A percentile compares a stretch with the other conserved stretches of the same genome.
phyloP scores from a whole-genome alignment of 805 yeast genomes.

The Metschnikowia koreensis region DNA sequence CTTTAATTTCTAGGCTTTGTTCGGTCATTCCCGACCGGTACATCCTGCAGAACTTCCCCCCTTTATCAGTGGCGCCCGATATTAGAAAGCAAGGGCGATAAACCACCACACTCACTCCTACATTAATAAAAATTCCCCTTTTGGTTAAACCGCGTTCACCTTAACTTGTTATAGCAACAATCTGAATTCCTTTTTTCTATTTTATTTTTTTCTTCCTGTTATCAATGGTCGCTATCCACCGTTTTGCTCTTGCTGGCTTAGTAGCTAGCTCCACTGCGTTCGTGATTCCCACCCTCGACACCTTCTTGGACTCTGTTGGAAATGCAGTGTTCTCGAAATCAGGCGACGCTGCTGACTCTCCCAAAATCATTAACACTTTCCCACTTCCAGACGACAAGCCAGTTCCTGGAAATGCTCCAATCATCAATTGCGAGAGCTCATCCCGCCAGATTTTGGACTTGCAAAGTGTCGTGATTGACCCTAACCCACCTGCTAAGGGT shows the following conservation, averaged over 20 bases:
- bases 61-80: slow-evolving; percentile 10
- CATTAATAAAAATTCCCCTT: background rate
- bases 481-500: slow-evolving; percentile 92
- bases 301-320: slow-evolving; percentile 12
- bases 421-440: slow-evolving; percentile 68
- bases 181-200: no score
- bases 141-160: background rate
- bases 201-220: no score
- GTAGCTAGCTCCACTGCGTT: slow-evolving; percentile 17
- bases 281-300: slow-evolving; percentile 13
- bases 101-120: background rate
- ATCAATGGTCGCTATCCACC: slow-evolving; percentile 17
- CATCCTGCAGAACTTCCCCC: slow-evolving; percentile 1
- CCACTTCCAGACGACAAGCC: slow-evolving; percentile 51
- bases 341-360: slow-evolving; percentile 2
- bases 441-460: slow-evolving; percentile 64
- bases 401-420: slow-evolving; percentile 89
- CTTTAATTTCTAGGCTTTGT: background rate
- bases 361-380: slow-evolving; percentile 12
- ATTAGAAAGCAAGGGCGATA: slow-evolving; percentile 4
- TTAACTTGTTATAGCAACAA: background rate
- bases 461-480: slow-evolving; percentile 56
- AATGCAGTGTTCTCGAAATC: slow-evolving; percentile 4
- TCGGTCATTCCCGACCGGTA: slow-evolving; percentile 2
- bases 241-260: slow-evolving; percentile 12